phyloP scores from a whole-genome alignment of 192 early-diverging fungal species.

The Chytriomyces sp. region DNA sequence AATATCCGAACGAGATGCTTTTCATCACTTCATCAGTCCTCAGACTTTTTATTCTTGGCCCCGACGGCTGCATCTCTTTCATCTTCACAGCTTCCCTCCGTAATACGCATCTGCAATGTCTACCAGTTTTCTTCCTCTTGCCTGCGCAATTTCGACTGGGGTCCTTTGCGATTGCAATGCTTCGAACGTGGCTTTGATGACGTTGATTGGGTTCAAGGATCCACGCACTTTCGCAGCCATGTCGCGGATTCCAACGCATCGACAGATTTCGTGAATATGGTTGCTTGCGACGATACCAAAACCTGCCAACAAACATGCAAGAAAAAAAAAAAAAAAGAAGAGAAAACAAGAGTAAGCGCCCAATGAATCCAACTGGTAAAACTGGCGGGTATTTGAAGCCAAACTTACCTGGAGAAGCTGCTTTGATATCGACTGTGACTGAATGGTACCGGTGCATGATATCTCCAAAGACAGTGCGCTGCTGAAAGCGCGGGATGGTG shows the following conservation, averaged over 20 bases:
- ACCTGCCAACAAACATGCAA: slow-evolving; percentile 68
- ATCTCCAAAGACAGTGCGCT: slow-evolving; percentile 89
- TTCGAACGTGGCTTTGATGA: slow-evolving; percentile 94
- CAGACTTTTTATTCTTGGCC: too few relatives aligned
- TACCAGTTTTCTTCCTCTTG: slow-evolving; percentile 82
- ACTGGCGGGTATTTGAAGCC: background rate
- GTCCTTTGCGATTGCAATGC: slow-evolving; percentile 80
- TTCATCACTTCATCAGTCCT: too few relatives aligned
- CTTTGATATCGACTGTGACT: slow-evolving; percentile 78
- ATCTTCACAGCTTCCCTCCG: slow-evolving; percentile 51
- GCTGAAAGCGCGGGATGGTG: slow-evolving; percentile 85
- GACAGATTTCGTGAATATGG: slow-evolving; percentile 92
- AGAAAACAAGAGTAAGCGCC: background rate
- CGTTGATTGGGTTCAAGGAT: slow-evolving; percentile 97
- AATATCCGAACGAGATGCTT: too few relatives aligned
- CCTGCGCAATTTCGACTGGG: slow-evolving; percentile 85
- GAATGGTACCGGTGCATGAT: slow-evolving; percentile 88
- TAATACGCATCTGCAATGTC: slow-evolving; percentile 93
- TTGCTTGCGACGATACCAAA: slow-evolving; percentile 93
- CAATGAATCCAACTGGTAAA: background rate
- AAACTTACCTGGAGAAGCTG: slow-evolving; percentile 82
- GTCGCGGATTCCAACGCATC: slow-evolving; percentile 92
- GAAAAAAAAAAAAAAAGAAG: slow-evolving; percentile 22
- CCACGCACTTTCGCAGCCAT: slow-evolving; percentile 87
- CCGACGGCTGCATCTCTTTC: background rate